phyloP scores from a whole-genome alignment of 1,284 basidiomycete genomes.

The Laetiporus sulphureus region DNA sequence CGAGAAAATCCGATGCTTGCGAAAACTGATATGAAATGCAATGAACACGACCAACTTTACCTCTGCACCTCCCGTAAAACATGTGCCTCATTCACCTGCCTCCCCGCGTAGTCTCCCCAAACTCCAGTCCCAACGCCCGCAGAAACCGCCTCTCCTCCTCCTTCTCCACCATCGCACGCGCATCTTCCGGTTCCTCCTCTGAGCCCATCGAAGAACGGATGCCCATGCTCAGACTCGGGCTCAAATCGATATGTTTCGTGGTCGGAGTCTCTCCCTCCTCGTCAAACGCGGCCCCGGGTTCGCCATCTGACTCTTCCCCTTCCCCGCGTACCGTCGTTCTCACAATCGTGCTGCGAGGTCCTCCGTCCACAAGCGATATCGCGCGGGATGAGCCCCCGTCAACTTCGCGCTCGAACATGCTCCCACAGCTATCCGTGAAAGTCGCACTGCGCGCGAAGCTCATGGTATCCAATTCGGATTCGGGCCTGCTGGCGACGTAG shows the following conservation, averaged over 20 bases:
- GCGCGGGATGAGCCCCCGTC: background rate
- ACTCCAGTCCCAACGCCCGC: slow-evolving; percentile 22
- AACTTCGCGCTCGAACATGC: background rate
- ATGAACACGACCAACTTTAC: background rate
- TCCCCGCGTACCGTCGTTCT: background rate
- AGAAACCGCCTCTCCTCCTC: slow-evolving; percentile 23
- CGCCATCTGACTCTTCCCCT: background rate
- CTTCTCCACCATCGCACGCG: slow-evolving; percentile 10
- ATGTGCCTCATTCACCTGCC: slow-evolving; percentile 6
- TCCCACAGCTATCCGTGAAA: background rate
- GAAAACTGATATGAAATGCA: too few species aligned
- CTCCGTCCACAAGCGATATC: background rate
- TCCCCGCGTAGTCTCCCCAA: slow-evolving; percentile 18
- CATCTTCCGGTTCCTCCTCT: slow-evolving; percentile 14
- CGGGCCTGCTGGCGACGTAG: slow-evolving; percentile 10
- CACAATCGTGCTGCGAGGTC: background rate
- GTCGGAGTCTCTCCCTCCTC: slow-evolving; percentile 6
- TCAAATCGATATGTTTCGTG: slow-evolving; percentile 15
- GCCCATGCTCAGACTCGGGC: slow-evolving; percentile 11
- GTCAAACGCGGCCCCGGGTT: background rate
- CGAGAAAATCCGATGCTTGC: too few species aligned
- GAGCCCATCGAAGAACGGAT: slow-evolving; percentile 10
- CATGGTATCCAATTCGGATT: slow-evolving; percentile 25
- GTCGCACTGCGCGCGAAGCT: slow-evolving; percentile 20
- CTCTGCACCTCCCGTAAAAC: background rate